Evolutionary conservation across 2,329 filamentous ascomycete genomes (phyloP).

Genomic region (Fusarium scirpi): DNA sequence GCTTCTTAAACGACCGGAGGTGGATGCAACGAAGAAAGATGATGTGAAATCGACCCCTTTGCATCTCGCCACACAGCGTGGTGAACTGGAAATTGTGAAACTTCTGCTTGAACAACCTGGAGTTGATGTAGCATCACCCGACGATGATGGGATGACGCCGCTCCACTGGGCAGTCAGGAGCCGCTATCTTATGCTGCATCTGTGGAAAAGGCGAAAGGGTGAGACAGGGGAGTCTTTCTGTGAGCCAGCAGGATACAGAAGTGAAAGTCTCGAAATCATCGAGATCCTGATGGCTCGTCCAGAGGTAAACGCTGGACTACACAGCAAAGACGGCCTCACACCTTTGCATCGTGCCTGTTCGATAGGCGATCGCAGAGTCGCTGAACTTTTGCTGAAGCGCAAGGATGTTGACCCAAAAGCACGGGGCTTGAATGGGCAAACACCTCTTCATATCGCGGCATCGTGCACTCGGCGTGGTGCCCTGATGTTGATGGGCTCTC

Average conservation of each 20-base stretch:
- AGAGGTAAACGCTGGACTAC: neutral
- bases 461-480: neutral
- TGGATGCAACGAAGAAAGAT: neutral
- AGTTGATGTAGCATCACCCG: neutral
- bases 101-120: conserved; percentile 8
- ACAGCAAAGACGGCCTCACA: neutral
- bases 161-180: conserved; percentile 20
- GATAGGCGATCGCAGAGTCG: neutral
- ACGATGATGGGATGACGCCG: neutral
- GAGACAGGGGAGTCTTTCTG: too few species aligned
- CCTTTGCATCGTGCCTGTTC: conserved; percentile 12
- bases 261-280: conserved; percentile 9
- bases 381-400: conserved; percentile 10
- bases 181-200: neutral
- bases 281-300: conserved; percentile 1
- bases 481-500: neutral
- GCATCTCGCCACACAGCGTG: neutral
- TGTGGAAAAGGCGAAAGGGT: neutral
- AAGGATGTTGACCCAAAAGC: conserved; percentile 2
- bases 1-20: conserved; percentile 12
- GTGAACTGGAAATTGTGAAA: neutral
- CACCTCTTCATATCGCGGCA: conserved; percentile 17
- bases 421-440: neutral
- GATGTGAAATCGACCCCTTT: neutral
- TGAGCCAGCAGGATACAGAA: neutral